A percentile compares a stretch with the other conserved stretches of the same genome.
phyloP scores from a whole-genome alignment of 345 rosid species.

The Hirschfeldia incana region DNA sequence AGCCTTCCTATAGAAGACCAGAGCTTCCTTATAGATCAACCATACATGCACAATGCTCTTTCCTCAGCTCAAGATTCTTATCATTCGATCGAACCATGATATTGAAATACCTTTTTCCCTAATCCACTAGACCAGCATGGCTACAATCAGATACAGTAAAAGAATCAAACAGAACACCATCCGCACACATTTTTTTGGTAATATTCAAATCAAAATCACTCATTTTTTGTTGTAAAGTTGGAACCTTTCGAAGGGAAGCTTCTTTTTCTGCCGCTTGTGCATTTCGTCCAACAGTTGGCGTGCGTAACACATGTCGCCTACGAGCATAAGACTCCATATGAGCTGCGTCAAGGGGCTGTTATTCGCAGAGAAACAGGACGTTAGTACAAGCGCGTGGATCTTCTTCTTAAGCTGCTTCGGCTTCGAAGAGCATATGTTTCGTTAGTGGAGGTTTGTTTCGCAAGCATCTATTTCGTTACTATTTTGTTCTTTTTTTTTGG shows the following conservation, averaged over 20 bases:
- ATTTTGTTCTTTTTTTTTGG: background rate
- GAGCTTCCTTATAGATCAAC: constrained; percentile 52
- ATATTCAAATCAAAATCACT: too few relatives aligned
- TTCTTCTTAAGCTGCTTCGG: constrained; percentile 40
- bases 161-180: too few relatives aligned
- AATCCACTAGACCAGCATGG: constrained; percentile 48
- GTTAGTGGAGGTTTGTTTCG: constrained; percentile 30
- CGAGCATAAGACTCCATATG: constrained; percentile 1
- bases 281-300: constrained; percentile 51
- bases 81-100: constrained; percentile 39
- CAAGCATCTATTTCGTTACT: constrained; percentile 25
- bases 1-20: constrained; percentile 46
- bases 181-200: too few relatives aligned
- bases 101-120: constrained; percentile 42
- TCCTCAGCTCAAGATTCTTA: constrained; percentile 43
- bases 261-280: constrained; percentile 30
- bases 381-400: constrained; percentile 43
- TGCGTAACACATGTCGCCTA: constrained; percentile 45
- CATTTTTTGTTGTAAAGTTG: too few relatives aligned
- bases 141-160: constrained; percentile 40
- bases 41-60: constrained; percentile 45
- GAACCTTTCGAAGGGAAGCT: too few relatives aligned
- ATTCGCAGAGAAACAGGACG: constrained; percentile 45
- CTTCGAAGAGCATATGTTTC: constrained; percentile 43
- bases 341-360: constrained; percentile 49